A percentile compares a stretch with the other conserved stretches of the same genome.
phyloP scores from a whole-genome alignment of 148 eudicot genomes.

The Chenopodium formosanum region DNA sequence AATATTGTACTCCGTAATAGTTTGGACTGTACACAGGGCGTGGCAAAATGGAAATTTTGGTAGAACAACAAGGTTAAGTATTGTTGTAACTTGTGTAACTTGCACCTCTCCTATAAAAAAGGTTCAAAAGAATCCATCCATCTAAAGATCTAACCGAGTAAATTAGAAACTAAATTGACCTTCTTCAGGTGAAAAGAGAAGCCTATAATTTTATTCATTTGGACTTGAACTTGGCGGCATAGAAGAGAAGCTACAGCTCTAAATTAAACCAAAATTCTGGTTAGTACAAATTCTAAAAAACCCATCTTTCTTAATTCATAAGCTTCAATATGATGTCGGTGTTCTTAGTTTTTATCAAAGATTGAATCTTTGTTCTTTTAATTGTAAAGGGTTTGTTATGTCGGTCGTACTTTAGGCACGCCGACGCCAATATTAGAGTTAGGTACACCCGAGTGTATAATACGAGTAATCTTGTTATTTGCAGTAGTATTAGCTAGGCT shows the following conservation, averaged over 20 bases:
- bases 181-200: conserved; percentile 3
- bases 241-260: background rate
- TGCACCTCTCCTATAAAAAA: conserved; percentile 3
- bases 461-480: background rate
- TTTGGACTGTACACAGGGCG: background rate
- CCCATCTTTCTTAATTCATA: background rate
- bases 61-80: background rate
- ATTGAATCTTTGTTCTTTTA: background rate
- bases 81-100: background rate
- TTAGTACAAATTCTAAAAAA: background rate
- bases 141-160: conserved; percentile 6
- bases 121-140: background rate
- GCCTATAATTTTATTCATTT: background rate
- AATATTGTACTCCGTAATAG: too few relatives aligned
- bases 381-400: background rate
- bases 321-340: conserved; percentile 4
- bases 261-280: background rate
- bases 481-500: background rate
- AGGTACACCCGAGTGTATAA: background rate
- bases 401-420: background rate
- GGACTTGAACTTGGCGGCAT: background rate
- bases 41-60: conserved; percentile 11
- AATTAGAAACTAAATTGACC: background rate
- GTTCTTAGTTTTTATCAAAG: background rate
- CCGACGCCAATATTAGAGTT: background rate